Base-by-base conservation (phyloP, 1,139 yeast species). In the Nakaseomyces bracarensis region DNA sequence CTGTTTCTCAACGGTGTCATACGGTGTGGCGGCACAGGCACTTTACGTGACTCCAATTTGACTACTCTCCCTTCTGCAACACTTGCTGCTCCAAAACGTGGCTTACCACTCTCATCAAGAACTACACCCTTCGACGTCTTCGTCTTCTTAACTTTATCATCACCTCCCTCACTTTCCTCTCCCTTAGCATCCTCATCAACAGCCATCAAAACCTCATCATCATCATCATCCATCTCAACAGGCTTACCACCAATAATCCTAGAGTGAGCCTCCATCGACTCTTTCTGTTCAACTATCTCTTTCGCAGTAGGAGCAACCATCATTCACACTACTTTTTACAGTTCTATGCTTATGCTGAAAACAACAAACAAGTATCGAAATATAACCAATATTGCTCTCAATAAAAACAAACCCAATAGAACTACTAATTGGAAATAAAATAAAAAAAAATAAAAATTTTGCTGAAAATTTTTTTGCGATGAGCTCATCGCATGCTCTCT, bases 1-100 rank as follows among this genome's bases (percentile, higher is more conserved):
- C 80, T 74, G 50, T 77, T 75, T 63, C 87, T 83, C 55, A 91
- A 73, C 11, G 98, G 97, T 1, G 94, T 75, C 86, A 91, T 81
- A 70, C 98, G 75, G 63, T 91, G 97, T 25, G 96, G 97, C 29
- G 98, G 98, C 27, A 91, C 93, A 7, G 94, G 77, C 11, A 93
- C 84, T 60, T 87, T 87, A 67, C 97, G 75, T 45, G 82, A 73
- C 63, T 87, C 96, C 46, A 80, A 70, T 64, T 85, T 85, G 28
- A 86, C 93, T 50, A 74, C 76, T 9, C 50, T 46, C 67, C 71
- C 73, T 3, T 11, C 29, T n/a, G 77, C 76, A 3, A 80, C 60
- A 46, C 74, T 71, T 13, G 80, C 71, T 4, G 93, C 77, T 25
- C 82, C 72, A 60, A 91, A 91, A 56, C 81, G 78, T 38, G 97